These are phyloP conservation scores for Balamuthia mandrillaris DNA, from an alignment of 208 protist species.

Conservation along the genomic window DNA sequence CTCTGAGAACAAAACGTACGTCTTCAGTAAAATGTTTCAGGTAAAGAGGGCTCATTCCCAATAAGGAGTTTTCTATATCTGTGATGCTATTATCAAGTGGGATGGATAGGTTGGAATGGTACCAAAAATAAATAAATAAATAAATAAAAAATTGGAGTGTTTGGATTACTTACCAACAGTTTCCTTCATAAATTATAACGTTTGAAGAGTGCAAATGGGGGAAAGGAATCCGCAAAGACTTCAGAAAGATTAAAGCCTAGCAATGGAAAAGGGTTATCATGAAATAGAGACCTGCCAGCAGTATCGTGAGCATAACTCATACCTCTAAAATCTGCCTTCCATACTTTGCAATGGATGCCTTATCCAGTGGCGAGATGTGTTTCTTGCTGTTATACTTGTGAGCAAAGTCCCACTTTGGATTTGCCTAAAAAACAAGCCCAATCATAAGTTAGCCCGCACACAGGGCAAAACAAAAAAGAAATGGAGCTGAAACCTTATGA, in stretches of 20 bases:
- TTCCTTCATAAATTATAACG: background rate
- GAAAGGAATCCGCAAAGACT: background rate
- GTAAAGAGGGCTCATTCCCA: background rate
- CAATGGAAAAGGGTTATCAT: background rate
- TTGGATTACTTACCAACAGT: background rate
- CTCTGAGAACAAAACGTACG: background rate
- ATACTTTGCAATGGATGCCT: background rate
- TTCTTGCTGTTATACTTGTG: background rate
- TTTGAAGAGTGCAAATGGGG: constrained; percentile 18
- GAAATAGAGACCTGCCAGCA: background rate
- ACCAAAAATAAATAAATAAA: background rate
- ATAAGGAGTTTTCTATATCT: background rate
- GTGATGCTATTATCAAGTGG: background rate
- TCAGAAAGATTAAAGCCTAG: constrained; percentile 3
- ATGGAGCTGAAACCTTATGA: background rate
- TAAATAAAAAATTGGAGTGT: background rate
- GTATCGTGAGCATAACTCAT: background rate
- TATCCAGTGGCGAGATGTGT: background rate
- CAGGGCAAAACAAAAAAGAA: background rate
- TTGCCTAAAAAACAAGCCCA: background rate
- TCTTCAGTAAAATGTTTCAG: background rate
- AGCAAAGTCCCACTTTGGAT: background rate
- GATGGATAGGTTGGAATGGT: background rate
- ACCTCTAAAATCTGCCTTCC: constrained; percentile 19
- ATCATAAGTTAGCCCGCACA: background rate